Percentiles rank a stretch among this genome's conserved stretches.
These are phyloP conservation scores for Dactylorhiza incarnata DNA, from an alignment of 106 monocot species.

Conservation along the genomic window DNA sequence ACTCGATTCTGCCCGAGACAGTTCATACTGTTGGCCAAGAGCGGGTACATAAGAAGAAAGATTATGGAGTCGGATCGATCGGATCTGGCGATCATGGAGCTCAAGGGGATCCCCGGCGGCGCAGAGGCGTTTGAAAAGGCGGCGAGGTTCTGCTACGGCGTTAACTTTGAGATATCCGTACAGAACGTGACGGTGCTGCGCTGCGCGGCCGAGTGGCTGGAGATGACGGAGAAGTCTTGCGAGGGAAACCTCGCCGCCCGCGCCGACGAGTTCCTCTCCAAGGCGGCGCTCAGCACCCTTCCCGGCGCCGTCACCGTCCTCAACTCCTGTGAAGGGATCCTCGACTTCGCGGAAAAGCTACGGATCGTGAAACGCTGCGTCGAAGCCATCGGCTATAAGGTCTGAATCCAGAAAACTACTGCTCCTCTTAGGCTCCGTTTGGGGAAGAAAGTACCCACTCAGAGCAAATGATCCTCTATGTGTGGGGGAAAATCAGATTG, in stretches of 20 bases:
- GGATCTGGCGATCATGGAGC: slow-evolving; percentile 8
- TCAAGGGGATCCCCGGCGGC: slow-evolving; percentile 32
- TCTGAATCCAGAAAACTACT: not conserved
- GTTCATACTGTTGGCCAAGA: slow-evolving; percentile 19
- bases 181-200: slow-evolving; percentile 32
- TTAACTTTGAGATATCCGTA: slow-evolving; percentile 48
- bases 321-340: slow-evolving; percentile 37
- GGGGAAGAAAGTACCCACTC: no score
- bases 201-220: slow-evolving; percentile 50
- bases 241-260: slow-evolving; percentile 39
- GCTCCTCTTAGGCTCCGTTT: not conserved
- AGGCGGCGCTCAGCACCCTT: slow-evolving; percentile 34
- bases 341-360: slow-evolving; percentile 32
- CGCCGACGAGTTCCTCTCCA: slow-evolving; percentile 32
- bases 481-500: no score
- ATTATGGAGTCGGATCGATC: slow-evolving; percentile 12
- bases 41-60: slow-evolving; percentile 19
- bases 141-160: slow-evolving; percentile 59
- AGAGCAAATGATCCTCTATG: no score
- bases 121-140: slow-evolving; percentile 39
- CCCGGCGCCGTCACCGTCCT: slow-evolving; percentile 35
- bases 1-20: not conserved
- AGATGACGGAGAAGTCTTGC: slow-evolving; percentile 43
- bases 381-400: slow-evolving; percentile 43
- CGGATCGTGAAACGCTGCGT: slow-evolving; percentile 36